These are phyloP conservation scores for Rhodamnia argentea DNA, from an alignment of 345 rosid genomes.

Conservation along the genomic window DNA sequence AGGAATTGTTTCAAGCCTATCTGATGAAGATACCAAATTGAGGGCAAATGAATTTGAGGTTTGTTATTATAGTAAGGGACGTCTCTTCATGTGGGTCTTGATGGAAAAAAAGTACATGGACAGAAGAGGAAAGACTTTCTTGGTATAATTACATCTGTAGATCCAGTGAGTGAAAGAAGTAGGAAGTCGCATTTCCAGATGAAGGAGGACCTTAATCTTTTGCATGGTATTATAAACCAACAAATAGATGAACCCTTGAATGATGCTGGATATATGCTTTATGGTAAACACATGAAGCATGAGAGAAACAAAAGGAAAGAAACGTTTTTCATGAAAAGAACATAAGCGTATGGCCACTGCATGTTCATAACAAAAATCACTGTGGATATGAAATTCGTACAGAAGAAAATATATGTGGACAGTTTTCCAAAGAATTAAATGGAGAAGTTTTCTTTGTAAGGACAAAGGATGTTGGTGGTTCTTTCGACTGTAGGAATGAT, in stretches of 20 bases:
- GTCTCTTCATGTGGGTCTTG: background rate
- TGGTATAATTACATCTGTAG: conserved; percentile 34
- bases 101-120: conserved; percentile 15
- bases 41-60: too few relatives aligned
- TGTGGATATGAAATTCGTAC: background rate
- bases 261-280: conserved; percentile 11
- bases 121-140: conserved; percentile 31
- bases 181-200: conserved; percentile 34
- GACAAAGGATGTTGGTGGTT: conserved; percentile 9
- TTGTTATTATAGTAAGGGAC: too few relatives aligned
- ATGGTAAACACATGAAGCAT: conserved; percentile 14
- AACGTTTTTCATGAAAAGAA: conserved; percentile 15
- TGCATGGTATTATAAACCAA: conserved; percentile 25
- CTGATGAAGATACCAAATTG: too few relatives aligned
- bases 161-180: conserved; percentile 24
- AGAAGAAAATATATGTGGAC: conserved; percentile 3
- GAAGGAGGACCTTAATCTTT: conserved; percentile 30
- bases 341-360: too few relatives aligned
- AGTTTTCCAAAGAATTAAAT: conserved; percentile 3
- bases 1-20: too few relatives aligned
- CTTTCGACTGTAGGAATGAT: conserved; percentile 12
- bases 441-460: background rate
- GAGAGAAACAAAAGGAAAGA: conserved; percentile 25
- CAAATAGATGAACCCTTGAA: conserved; percentile 10
- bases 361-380: background rate